phyloP scores from a whole-genome alignment of 441 rosid species.

The Adansonia grandidieri region DNA sequence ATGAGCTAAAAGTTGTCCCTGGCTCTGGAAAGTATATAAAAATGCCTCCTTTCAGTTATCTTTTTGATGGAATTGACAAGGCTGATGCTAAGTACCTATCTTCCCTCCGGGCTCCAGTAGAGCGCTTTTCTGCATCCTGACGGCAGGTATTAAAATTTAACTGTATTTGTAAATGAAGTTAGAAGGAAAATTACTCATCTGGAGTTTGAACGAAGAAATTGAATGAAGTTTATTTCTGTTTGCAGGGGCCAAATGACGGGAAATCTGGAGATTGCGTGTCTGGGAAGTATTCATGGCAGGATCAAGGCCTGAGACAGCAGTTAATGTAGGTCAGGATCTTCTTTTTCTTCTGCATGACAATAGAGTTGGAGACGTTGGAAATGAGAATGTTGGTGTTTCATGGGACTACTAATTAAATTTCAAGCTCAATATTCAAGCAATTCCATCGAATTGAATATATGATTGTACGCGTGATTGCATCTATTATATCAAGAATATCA shows the following conservation, averaged over 20 bases:
- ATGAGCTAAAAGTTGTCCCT: slow-evolving; percentile 59
- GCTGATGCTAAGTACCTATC: slow-evolving; percentile 67
- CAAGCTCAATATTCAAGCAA: too few relatives aligned
- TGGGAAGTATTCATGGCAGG: not conserved
- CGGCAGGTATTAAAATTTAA: too few relatives aligned
- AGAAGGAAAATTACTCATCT: not conserved
- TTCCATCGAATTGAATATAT: too few relatives aligned
- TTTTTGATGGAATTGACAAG: slow-evolving; percentile 73
- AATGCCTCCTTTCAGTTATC: slow-evolving; percentile 76
- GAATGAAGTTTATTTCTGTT: not conserved
- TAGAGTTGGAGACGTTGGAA: slow-evolving; percentile 26
- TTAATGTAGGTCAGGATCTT: slow-evolving; percentile 79
- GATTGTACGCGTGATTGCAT: too few relatives aligned
- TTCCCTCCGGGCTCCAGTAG: slow-evolving; percentile 74
- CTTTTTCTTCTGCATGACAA: slow-evolving; percentile 69
- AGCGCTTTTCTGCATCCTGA: too few relatives aligned
- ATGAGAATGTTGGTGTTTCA: not conserved
- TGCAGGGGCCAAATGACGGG: not conserved
- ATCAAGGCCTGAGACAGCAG: slow-evolving; percentile 75
- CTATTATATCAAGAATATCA: too few relatives aligned
- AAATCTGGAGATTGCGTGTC: not conserved
- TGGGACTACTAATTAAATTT: not conserved
- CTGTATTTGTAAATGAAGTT: too few relatives aligned
- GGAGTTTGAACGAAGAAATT: not conserved
- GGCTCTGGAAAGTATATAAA: slow-evolving; percentile 72